A percentile compares a stretch with the other conserved stretches of the same genome.
Conservation (phyloP, 805 yeast genomes). For the Cephaloascus fragrans region DNA sequence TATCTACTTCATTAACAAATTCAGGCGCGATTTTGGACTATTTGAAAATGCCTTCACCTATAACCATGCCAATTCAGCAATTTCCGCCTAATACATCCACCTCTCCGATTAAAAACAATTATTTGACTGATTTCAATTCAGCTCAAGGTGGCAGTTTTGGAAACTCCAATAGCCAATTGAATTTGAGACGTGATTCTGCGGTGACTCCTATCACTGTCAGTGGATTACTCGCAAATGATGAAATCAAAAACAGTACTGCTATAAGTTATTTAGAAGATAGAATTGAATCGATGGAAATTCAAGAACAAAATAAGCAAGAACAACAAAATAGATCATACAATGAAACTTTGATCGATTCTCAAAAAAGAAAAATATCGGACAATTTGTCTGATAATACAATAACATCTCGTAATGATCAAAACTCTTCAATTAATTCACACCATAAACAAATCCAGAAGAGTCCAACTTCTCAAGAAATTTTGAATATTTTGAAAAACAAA, state of each 20-base stretch:
- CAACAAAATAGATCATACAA: conserved; percentile 1
- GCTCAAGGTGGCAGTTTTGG: conserved; percentile 5
- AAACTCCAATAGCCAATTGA: conserved; percentile 7
- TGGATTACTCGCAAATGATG: conserved; percentile 23
- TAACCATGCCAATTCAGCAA: conserved; percentile 18
- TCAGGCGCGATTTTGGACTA: conserved; percentile 18
- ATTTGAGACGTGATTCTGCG: conserved; percentile 22
- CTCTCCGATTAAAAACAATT: conserved; percentile 20
- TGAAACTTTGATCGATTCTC: neutral
- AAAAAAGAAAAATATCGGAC: neutral
- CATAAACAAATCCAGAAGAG: conserved; percentile 2
- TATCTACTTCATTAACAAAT: conserved; percentile 17
- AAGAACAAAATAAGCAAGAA: neutral
- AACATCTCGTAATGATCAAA: conserved; percentile 16
- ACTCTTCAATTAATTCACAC: conserved; percentile 7
- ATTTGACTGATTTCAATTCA: conserved; percentile 6
- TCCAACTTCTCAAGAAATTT: neutral
- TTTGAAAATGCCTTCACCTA: conserved; percentile 22
- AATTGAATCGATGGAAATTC: conserved; percentile 25
- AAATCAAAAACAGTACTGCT: conserved; percentile 25
- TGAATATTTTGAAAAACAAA: neutral
- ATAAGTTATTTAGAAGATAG: conserved; percentile 33
- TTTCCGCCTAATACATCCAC: too few relatives aligned
- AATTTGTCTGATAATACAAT: conserved; percentile 15
- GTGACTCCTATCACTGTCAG: conserved; percentile 34